Evolutionary conservation across 2,329 filamentous ascomycete genomes (phyloP).

Genomic region (Diaporthe citri): DNA sequence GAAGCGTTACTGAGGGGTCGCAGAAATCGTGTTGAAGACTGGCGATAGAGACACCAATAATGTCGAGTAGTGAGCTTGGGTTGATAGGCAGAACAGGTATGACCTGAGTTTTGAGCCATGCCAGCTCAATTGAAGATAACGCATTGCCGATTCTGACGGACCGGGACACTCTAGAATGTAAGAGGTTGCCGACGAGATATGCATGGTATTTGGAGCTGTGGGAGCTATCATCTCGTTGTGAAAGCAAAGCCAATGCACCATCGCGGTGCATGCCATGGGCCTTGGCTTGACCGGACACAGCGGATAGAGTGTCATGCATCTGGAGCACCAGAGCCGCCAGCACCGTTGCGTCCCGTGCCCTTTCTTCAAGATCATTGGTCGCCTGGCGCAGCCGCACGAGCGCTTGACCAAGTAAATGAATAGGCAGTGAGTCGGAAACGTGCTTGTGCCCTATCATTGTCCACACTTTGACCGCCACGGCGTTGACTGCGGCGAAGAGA

Average conservation of each 20-base stretch:
- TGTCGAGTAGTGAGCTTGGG: neutral
- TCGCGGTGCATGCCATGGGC: neutral
- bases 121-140: neutral
- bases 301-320: neutral
- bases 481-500: neutral
- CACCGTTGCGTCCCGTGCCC: neutral
- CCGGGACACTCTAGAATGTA: neutral
- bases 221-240: neutral
- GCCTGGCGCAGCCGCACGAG: neutral
- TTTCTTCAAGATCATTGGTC: neutral
- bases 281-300: neutral
- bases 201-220: neutral
- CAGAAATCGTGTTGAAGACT: neutral
- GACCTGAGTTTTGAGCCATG: neutral
- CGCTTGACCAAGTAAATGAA: neutral
- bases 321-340: neutral
- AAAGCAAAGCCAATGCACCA: neutral
- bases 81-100: neutral
- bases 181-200: neutral
- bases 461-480: slow-evolving; percentile 7
- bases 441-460: neutral
- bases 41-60: neutral
- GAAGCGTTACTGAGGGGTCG: neutral
- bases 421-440: neutral
- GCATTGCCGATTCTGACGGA: neutral